Evolutionary conservation across 345 rosid species (phyloP), one percentile per base, ranked within the genome.

Genomic region (sweet orange (Citrus sinensis)): DNA sequence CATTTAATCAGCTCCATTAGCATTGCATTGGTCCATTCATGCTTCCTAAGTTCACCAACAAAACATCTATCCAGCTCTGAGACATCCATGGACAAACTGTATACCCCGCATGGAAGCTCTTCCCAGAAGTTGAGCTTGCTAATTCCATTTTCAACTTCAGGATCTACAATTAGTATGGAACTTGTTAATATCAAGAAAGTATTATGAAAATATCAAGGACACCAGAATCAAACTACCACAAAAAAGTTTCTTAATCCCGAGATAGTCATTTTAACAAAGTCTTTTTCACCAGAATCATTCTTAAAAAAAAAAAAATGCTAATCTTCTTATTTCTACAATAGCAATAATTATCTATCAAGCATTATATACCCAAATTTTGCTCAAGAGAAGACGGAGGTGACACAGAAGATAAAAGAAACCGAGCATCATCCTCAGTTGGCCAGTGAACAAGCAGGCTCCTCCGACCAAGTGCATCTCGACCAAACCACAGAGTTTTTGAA

Each of bases 401-500:
- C 37, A 87, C 92, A 58, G 98, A 95, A 19, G 94, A 92, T 8
- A 95, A 82, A 74, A 95, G 73, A 71, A 95, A 84, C 59, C 87
- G 90, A 30, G 92, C 62, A 70, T 91, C 97, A 78, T 89, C 87
- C 22, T 24, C 62, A 19, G 88, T 89, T 67, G 98, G 97, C 98
- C 97, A 90, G 78, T 92, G 98, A 83, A 93, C 94, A 83, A 95
- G 94, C n/a, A 95, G 92, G 79, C 99, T 93, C 85, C 98, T 85
- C 78, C 98, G 83, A 55, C 98, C 96, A 80, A 92, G 89, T 19
- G 93, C 94, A 87, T 95, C 99, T 71, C 92, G 85, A 85, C 94
- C 96, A 87, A 95, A 95, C 96, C 98, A 93, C 34, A 93, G n/a
- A 16, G 95, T 93, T 85, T 82, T 90, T 54, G 97, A 89, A 84